Evolutionary conservation across 805 yeast species (phyloP), one percentile per base, ranked within the genome.

Genomic region (Yamadazyma sp.): DNA sequence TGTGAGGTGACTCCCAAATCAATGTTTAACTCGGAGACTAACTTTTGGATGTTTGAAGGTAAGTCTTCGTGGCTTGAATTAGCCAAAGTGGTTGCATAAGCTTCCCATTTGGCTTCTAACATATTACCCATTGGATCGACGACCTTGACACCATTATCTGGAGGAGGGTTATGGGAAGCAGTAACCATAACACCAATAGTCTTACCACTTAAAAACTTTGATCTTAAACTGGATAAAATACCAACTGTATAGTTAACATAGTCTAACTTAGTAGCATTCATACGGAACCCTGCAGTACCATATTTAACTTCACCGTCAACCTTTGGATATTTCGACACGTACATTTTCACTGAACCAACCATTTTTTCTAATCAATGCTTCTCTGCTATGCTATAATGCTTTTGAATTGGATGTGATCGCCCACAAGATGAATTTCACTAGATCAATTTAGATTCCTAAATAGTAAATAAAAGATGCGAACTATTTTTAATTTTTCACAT

Each of bases 211-310:
- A 84, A 62, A 41, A 66, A 71, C 39, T 81, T 73, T n/a, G 97
- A 88, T 51, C 98, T 72, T 43, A 93, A 64, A 1, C 80, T 66
- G 0, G 98, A 97, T 18, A 89, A 56, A 13, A 88, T 66, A 2
- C 96, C 96, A 12, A 84, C 87, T 5, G 91, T 73, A 57, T 78
- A 86, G 58, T 86, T 83, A 21, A 89, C 91, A 12, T 87, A 80
- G 53, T 86, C 95, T 45, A 91, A 64, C 12, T 70, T 59, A 14
- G 61, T 54, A 1, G 95, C 89, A 31, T 76, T 65, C 64, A 81
- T 80, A 40, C 98, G 76, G 64, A 93, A 93, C 7, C 98, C 98
- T 2, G 98, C 98, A 1, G 98, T 93, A n/a, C 98, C 98, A 52
- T 93, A 93, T 12, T 76, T 27, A 23, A 39, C 38, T 4, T 27